Conservation (phyloP, 805 yeast species). For the Candida golubevii region DNA sequence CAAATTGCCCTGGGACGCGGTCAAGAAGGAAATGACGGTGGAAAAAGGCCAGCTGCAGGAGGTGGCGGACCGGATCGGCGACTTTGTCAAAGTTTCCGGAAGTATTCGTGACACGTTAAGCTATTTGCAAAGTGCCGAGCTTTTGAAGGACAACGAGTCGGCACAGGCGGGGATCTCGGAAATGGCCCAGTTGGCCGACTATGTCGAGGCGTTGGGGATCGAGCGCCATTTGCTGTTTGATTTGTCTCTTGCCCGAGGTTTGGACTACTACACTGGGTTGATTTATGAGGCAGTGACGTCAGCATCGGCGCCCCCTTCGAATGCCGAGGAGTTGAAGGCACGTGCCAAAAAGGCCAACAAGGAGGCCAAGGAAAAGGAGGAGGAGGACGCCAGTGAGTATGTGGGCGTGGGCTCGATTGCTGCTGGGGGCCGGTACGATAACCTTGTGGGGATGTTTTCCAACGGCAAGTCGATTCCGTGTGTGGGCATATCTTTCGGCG, state of each 20-base stretch:
- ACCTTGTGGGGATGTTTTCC: slow-evolving; percentile 94
- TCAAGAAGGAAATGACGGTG: slow-evolving; percentile 83
- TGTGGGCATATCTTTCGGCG: slow-evolving; percentile 96
- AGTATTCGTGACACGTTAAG: slow-evolving; percentile 58
- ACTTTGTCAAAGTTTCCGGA: slow-evolving; percentile 80
- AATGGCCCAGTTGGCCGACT: slow-evolving; percentile 68
- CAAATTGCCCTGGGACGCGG: slow-evolving; percentile 93
- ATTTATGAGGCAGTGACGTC: slow-evolving; percentile 95
- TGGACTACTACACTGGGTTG: slow-evolving; percentile 95
- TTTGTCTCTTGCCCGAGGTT: slow-evolving; percentile 92
- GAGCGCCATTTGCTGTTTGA: slow-evolving; percentile 72
- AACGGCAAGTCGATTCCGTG: slow-evolving; percentile 92
- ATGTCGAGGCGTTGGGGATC: slow-evolving; percentile 79
- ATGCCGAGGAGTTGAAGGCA: slow-evolving; percentile 64
- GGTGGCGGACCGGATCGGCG: slow-evolving; percentile 91
- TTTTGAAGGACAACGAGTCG: slow-evolving; percentile 57
- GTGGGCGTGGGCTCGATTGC: slow-evolving; percentile 99
- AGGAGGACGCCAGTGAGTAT: slow-evolving; percentile 90
- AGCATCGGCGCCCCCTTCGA: slow-evolving; percentile 92
- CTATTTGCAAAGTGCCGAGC: slow-evolving; percentile 52
- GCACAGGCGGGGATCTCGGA: slow-evolving; percentile 82
- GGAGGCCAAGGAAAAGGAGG: slow-evolving; percentile 43
- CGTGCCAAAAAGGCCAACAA: slow-evolving; percentile 38
- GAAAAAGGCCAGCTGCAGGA: slow-evolving; percentile 89
- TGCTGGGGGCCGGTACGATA: slow-evolving; percentile 98